phyloP scores from a whole-genome alignment of 805 yeast species.

The Pichia nanzhaoensis region DNA sequence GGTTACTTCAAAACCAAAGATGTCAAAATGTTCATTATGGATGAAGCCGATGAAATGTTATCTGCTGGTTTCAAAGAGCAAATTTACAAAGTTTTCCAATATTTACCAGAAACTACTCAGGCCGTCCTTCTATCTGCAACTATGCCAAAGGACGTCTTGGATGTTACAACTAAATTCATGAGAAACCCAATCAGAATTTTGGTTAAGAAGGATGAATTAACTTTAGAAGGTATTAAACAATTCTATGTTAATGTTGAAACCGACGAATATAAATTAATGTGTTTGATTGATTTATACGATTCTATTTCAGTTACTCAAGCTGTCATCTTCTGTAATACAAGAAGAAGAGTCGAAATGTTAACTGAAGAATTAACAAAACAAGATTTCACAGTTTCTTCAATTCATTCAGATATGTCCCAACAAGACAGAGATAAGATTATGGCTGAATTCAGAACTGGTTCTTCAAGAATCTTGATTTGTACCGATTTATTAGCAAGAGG shows the following conservation, averaged over 20 bases:
- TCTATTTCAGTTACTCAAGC: conserved; percentile 94
- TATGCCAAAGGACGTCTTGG: conserved; percentile 83
- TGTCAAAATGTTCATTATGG: conserved; percentile 82
- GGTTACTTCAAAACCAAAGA: conserved; percentile 66
- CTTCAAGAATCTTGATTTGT: conserved; percentile 87
- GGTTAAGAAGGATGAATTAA: conserved; percentile 90
- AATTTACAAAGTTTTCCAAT: conserved; percentile 84
- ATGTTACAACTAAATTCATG: conserved; percentile 87
- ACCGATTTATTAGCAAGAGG: conserved; percentile 99
- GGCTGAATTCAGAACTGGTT: conserved; percentile 93
- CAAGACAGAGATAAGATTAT: conserved; percentile 89
- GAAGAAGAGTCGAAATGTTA: conserved; percentile 89
- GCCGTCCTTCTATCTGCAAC: conserved; percentile 95
- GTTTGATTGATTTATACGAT: conserved; percentile 91
- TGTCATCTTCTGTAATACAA: conserved; percentile 96
- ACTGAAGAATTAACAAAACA: conserved; percentile 70
- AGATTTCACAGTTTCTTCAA: conserved; percentile 87
- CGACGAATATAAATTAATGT: conserved; percentile 92
- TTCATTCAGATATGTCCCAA: conserved; percentile 97
- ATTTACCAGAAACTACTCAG: conserved; percentile 78
- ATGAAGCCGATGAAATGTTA: conserved; percentile 95
- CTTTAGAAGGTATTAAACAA: conserved; percentile 92
- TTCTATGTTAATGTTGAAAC: conserved; percentile 84
- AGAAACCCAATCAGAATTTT: conserved; percentile 89
- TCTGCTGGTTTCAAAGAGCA: conserved; percentile 93